A percentile compares a stretch with the other conserved stretches of the same genome.
phyloP scores from a whole-genome alignment of 345 rosid genomes.

The Populus deltoides region DNA sequence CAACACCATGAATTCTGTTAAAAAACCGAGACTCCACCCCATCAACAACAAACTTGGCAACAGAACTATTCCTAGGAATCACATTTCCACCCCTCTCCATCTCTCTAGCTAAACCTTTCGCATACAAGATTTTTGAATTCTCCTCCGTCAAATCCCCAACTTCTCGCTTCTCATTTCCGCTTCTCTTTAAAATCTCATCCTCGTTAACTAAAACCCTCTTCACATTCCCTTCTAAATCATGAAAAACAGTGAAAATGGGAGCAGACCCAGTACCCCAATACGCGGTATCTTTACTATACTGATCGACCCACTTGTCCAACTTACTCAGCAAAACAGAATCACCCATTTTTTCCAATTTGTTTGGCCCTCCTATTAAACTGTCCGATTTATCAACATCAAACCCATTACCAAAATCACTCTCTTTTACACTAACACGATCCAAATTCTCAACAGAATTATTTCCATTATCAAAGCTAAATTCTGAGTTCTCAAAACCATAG shows the following conservation, averaged over 20 bases:
- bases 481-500: slow-evolving; percentile 28
- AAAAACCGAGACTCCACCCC: slow-evolving; percentile 38
- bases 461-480: slow-evolving; percentile 6
- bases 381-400: slow-evolving; percentile 16
- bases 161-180: slow-evolving; percentile 22
- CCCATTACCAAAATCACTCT: slow-evolving; percentile 11
- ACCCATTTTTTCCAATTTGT: slow-evolving; percentile 21
- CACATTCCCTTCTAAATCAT: slow-evolving; percentile 54
- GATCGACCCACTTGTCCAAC: slow-evolving; percentile 66
- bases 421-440: slow-evolving; percentile 15
- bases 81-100: slow-evolving; percentile 57
- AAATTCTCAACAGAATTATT: slow-evolving; percentile 13
- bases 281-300: slow-evolving; percentile 57
- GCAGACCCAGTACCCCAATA: slow-evolving; percentile 72
- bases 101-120: slow-evolving; percentile 58
- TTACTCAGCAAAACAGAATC: slow-evolving; percentile 50
- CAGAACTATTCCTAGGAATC: slow-evolving; percentile 61
- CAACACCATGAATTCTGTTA: slow-evolving; percentile 30
- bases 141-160: slow-evolving; percentile 32
- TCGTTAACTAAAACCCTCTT: slow-evolving; percentile 55
- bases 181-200: slow-evolving; percentile 53
- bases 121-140: slow-evolving; percentile 45
- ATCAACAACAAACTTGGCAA: slow-evolving; percentile 58
- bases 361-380: slow-evolving; percentile 21
- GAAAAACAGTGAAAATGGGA: slow-evolving; percentile 58